Conservation (phyloP, 129 eudicot genomes). For the Flaveria brownii region DNA sequence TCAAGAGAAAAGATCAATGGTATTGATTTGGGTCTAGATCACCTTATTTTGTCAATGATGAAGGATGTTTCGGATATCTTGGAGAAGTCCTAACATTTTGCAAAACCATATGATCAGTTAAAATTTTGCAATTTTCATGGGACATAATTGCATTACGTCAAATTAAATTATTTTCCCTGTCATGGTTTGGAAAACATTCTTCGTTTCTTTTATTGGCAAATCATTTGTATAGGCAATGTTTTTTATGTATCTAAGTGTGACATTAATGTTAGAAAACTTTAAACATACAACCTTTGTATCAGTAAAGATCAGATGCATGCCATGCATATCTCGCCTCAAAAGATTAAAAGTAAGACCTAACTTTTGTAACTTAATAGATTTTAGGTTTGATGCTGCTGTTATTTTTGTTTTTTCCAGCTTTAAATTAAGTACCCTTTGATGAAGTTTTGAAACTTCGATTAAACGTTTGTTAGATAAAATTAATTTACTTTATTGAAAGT, state of each 20-base stretch:
- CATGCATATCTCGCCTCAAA: too few relatives aligned
- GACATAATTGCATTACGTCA: neutral
- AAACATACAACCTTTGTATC: too few relatives aligned
- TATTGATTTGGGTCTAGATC: conserved; percentile 13
- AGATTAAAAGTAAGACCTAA: too few relatives aligned
- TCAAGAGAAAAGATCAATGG: neutral
- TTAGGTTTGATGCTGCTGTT: too few relatives aligned
- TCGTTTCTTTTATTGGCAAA: neutral
- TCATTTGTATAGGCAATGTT: too few relatives aligned
- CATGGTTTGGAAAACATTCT: neutral
- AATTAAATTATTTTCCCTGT: neutral
- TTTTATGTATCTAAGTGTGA: neutral
- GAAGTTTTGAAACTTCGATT: too few relatives aligned
- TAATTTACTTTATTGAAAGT: too few relatives aligned
- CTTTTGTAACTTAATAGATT: too few relatives aligned
- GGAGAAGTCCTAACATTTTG: neutral
- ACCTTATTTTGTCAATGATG: neutral
- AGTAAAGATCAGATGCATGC: too few relatives aligned
- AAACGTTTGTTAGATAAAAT: too few relatives aligned
- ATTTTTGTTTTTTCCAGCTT: too few relatives aligned
- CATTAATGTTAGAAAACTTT: neutral
- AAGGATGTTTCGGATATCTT: conserved; percentile 19
- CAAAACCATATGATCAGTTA: neutral
- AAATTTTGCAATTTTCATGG: neutral
- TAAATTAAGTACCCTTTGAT: too few relatives aligned